These are phyloP conservation scores for Diaporthe vaccinii DNA, from an alignment of 2,329 filamentous ascomycete species.

Conservation along the genomic window DNA sequence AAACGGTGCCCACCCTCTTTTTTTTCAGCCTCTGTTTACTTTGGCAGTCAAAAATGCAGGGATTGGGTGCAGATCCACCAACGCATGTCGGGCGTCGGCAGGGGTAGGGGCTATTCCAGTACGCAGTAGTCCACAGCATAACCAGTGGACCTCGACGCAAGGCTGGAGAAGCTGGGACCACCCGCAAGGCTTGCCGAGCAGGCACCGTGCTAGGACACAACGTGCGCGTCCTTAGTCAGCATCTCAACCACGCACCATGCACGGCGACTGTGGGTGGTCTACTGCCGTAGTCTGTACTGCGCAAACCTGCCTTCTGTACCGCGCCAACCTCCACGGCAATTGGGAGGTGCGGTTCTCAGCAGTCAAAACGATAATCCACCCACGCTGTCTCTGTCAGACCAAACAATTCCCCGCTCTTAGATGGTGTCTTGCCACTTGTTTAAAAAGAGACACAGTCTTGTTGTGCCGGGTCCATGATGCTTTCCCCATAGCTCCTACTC, in stretches of 20 bases:
- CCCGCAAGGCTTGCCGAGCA: neutral
- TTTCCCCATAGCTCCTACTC: neutral
- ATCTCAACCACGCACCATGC: neutral
- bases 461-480: constrained; percentile 6
- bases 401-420: neutral
- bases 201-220: neutral
- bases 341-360: neutral
- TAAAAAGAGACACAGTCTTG: neutral
- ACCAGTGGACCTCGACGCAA: constrained; percentile 23
- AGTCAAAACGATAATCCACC: neutral
- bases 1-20: constrained; percentile 17
- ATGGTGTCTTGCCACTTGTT: neutral
- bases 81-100: constrained; percentile 25
- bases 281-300: neutral
- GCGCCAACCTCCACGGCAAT: neutral
- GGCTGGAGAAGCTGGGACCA: constrained; percentile 20
- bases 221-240: constrained; percentile 8
- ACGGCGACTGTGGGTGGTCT: neutral
- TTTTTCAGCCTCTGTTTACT: constrained; percentile 18
- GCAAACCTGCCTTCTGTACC: neutral
- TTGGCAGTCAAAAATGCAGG: constrained; percentile 28
- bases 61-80: constrained; percentile 20
- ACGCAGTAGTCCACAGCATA: neutral
- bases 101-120: neutral
- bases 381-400: neutral